Evolutionary conservation across 441 rosid genomes (phyloP).

Genomic region (California macrophylla): DNA sequence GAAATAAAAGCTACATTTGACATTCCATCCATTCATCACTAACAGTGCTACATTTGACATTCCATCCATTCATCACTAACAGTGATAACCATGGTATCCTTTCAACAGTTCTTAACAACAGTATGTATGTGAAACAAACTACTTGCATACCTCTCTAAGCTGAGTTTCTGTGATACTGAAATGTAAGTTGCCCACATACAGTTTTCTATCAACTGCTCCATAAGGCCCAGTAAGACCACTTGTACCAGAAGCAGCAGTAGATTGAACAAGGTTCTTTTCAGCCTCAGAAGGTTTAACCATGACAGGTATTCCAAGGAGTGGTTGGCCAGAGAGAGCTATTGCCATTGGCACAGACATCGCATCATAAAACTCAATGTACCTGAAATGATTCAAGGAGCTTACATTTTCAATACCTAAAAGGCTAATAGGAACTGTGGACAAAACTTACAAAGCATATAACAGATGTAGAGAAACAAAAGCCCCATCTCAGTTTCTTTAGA

Average conservation of each 20-base stretch:
- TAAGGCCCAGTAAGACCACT: constrained; percentile 54
- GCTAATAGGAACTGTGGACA: constrained; percentile 14
- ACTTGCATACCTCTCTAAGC: constrained; percentile 63
- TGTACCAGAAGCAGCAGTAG: constrained; percentile 42
- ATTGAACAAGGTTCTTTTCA: constrained; percentile 83
- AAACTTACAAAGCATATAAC: constrained; percentile 50
- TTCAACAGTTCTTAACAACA: background rate
- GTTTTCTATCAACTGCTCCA: constrained; percentile 75
- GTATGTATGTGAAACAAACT: background rate
- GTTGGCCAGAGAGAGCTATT: constrained; percentile 78
- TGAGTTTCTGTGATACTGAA: constrained; percentile 84
- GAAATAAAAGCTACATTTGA: background rate
- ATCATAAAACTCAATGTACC: constrained; percentile 88
- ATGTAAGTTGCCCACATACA: constrained; percentile 83
- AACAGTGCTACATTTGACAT: no score
- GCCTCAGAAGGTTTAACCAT: constrained; percentile 98
- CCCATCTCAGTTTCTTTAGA: constrained; percentile 60
- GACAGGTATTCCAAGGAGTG: constrained; percentile 79
- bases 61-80: background rate
- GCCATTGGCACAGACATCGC: constrained; percentile 93
- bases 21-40: background rate
- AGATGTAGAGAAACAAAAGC: constrained; percentile 53
- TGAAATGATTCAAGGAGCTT: constrained; percentile 32
- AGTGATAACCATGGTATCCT: background rate
- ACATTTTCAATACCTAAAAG: constrained; percentile 29